phyloP scores from a whole-genome alignment of 805 yeast genomes.

The Yamadazyma kitorensis region DNA sequence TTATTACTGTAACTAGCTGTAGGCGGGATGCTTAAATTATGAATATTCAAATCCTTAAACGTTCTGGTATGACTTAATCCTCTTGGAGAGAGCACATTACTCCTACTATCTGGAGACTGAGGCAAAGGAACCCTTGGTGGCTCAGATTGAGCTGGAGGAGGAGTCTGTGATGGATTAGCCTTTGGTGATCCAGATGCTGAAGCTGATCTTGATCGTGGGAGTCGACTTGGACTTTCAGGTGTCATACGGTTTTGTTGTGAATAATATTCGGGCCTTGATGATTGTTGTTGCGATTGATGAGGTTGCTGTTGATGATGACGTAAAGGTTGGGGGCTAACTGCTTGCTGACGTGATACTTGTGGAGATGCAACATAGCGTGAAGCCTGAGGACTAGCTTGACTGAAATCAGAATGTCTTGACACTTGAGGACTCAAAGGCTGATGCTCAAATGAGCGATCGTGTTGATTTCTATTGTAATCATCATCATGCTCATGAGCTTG shows the following conservation, averaged over 20 bases:
- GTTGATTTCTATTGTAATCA: too few species aligned
- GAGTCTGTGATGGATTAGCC: neutral
- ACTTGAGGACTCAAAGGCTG: slow-evolving; percentile 5
- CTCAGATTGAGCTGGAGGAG: slow-evolving; percentile 1
- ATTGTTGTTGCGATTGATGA: neutral
- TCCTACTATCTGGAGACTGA: slow-evolving; percentile 8
- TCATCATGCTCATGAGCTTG: too few species aligned
- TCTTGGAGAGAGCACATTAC: slow-evolving; percentile 8
- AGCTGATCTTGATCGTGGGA: too few species aligned
- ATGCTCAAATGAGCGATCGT: too few species aligned
- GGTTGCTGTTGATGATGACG: neutral
- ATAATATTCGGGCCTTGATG: too few species aligned
- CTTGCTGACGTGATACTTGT: too few species aligned
- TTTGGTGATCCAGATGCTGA: neutral
- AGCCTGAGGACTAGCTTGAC: too few species aligned
- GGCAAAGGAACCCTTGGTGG: slow-evolving; percentile 14
- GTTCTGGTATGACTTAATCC: slow-evolving; percentile 12
- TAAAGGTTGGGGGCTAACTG: too few species aligned
- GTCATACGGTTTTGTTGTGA: too few species aligned
- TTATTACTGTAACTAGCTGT: neutral
- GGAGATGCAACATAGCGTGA: too few species aligned
- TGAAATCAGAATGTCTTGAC: too few species aligned
- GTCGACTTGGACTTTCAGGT: too few species aligned
- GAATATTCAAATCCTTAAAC: slow-evolving; percentile 11
- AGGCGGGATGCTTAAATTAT: slow-evolving; percentile 8